Evolutionary conservation across 1,284 basidiomycete genomes (phyloP).

Genomic region (Lignosus rhinocerotis): DNA sequence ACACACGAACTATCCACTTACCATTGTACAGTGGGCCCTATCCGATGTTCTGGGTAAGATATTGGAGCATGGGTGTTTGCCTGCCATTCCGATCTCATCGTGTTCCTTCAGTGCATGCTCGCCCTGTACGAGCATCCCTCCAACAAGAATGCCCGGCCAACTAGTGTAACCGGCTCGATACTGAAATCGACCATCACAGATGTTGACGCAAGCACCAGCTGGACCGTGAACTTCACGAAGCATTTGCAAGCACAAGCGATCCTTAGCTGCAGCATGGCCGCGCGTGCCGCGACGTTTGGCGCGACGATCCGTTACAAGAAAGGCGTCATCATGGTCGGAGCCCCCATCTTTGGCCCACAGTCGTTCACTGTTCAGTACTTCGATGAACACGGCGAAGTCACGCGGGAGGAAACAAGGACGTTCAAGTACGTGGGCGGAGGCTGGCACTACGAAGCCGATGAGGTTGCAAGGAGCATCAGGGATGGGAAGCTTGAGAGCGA

Average conservation of each 20-base stretch:
- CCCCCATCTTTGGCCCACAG: constrained; percentile 65
- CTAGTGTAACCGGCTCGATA: constrained; percentile 59
- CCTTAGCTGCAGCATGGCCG: constrained; percentile 63
- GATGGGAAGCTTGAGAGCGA: constrained; percentile 77
- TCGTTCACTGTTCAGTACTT: constrained; percentile 66
- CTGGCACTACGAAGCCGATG: constrained; percentile 80
- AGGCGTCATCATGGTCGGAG: constrained; percentile 62
- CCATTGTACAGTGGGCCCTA: constrained; percentile 67
- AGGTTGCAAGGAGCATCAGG: constrained; percentile 78
- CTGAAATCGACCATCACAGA: constrained; percentile 75
- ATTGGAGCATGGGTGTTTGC: not conserved
- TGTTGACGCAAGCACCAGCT: constrained; percentile 80
- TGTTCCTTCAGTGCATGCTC: constrained; percentile 58
- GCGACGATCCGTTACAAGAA: constrained; percentile 68
- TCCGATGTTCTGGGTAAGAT: constrained; percentile 74
- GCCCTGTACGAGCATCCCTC: constrained; percentile 78
- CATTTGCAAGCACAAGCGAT: constrained; percentile 64
- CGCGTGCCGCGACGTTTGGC: constrained; percentile 45
- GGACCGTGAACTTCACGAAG: constrained; percentile 70
- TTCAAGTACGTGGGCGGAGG: constrained; percentile 64
- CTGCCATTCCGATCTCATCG: not conserved
- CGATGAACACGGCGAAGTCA: constrained; percentile 49
- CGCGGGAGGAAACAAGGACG: constrained; percentile 54
- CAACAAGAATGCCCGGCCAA: constrained; percentile 60
- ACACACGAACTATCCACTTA: not conserved